These are phyloP conservation scores for Metschnikowia noctiluminum DNA, from an alignment of 805 yeast genomes.

Conservation along the genomic window DNA sequence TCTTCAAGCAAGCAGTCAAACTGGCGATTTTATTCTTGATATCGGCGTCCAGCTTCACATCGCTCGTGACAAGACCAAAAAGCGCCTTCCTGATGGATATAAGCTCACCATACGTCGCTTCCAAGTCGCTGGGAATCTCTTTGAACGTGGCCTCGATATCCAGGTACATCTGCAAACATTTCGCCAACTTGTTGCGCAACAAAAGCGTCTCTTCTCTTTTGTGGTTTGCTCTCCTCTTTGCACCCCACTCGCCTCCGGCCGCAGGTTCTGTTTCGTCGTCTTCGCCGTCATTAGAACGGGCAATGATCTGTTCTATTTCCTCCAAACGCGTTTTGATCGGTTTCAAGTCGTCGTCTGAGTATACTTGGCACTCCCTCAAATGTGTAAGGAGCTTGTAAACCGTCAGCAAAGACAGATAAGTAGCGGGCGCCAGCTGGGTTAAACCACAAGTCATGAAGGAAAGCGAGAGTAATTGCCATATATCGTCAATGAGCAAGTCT, in stretches of 20 bases:
- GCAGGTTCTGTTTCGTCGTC: conserved; percentile 13
- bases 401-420: conserved; percentile 84
- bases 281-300: conserved; percentile 18
- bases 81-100: conserved; percentile 62
- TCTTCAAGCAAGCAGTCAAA: conserved; percentile 25
- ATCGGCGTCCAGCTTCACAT: conserved; percentile 5
- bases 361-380: conserved; percentile 74
- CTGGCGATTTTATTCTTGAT: conserved; percentile 16
- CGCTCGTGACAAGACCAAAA: conserved; percentile 28
- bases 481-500: conserved; percentile 79
- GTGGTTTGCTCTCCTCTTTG: conserved; percentile 20
- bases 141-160: conserved; percentile 52
- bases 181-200: conserved; percentile 61
- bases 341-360: conserved; percentile 75
- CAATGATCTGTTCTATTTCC: conserved; percentile 66
- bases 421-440: conserved; percentile 87
- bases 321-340: conserved; percentile 73
- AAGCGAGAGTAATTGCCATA: conserved; percentile 80
- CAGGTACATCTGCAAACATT: conserved; percentile 56
- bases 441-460: conserved; percentile 91
- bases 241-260: conserved; percentile 6
- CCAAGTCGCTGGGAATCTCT: conserved; percentile 39
- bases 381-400: conserved; percentile 83
- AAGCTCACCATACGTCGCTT: conserved; percentile 51
- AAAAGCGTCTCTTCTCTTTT: conserved; percentile 57